Base-by-base conservation (phyloP, 352 stramenopile species). In the Globisporangium mamillatum region DNA sequence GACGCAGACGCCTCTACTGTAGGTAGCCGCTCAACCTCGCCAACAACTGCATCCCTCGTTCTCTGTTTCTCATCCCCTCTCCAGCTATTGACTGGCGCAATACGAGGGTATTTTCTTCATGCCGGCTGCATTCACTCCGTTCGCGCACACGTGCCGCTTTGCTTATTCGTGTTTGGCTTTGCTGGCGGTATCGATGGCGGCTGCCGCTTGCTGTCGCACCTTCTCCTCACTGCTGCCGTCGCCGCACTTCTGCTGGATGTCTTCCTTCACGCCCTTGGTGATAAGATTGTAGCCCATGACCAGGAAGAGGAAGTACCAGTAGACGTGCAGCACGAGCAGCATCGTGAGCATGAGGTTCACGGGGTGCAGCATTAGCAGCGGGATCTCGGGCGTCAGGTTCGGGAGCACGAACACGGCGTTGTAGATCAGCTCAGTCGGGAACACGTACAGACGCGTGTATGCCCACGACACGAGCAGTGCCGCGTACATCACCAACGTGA, bases 271-370 rank as follows among this genome's bases (percentile, higher is more conserved):
- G 63, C 75, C 75, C 22, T 68, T 82, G 58, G 69, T 74, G 58
- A 79, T 22, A 24, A 82, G 66, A 67, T 71, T 78, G 71, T 82
- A 82, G 67, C 75, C 75, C 75, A 82, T 82, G 68, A 82, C 55
- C 41, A 82, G 68, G 68, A 82, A 82, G 22, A 82, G 70, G 12
- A 60, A 66, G 61, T 78, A 82, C 75, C 75, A 82, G 68, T 82
- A 82, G 22, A 79, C 36, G 60, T 82, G 75, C 29, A 82, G 60
- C 54, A 77, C 52, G 59, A 78, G 66, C 34, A 82, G 75, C 73
- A 82, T 80, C 60, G 60, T 67, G 27, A 82, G 70, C 73, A 82
- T 79, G 56, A 73, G 48, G 67, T 79, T 79, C 55, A 73, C 66
- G 4, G 73, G 70, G 22, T 75, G 72, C 25, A 81, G 58, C 57